Base-by-base conservation (phyloP, 768 basidiomycete species). In the Dictyophora rubrovolvata region DNA sequence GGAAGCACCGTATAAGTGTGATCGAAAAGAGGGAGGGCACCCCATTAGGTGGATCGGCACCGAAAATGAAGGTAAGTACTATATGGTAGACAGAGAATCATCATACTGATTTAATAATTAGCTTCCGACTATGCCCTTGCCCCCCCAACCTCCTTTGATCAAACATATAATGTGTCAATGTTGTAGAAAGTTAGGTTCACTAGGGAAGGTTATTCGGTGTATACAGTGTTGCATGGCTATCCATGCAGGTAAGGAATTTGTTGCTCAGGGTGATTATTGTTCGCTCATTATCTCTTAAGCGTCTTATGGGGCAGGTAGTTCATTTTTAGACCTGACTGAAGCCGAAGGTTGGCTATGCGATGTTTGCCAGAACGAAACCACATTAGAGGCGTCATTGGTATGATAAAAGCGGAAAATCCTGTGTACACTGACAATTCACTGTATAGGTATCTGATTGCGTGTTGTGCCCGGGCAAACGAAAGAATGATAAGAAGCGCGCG, bases 291-390 rank as follows among this genome's bases (percentile, higher is more conserved):
- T 55, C 61, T 47, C 47, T 47, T 12, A 59, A 87, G 85, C 82
- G 49, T 77, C 80, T 55, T 85, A 84, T 64, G 93, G 93, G 37
- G 18, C 48, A 34, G 47, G 48, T 22, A 51, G 48, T 18, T 59
- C 57, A 1, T 70, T 81, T 49, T 76, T 82, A 6, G 84, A 87
- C 62, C 79, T 86, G 28, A 73, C 78, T 11, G 72, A 80, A 17
- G 72, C 82, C 21, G 87, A 91, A 33, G 72, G 79, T 1, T 96
- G 93, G 93, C 75, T 81, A 17, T 96, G 93, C 67, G 93, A 95
- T 53, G 70, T 94, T 23, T 96, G 93, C 68, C 78, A 82, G 65
- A 94, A 95, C 64, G 85, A 89, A 64, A 86, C 88, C 69, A 79
- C 79, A 0, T 74, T 85, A 54, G 93, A 94, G 69, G 86, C 86